These are phyloP conservation scores for Pseudogymnoascus sp. DNA, from an alignment of 2,329 filamentous ascomycete genomes.

Conservation along the genomic window DNA sequence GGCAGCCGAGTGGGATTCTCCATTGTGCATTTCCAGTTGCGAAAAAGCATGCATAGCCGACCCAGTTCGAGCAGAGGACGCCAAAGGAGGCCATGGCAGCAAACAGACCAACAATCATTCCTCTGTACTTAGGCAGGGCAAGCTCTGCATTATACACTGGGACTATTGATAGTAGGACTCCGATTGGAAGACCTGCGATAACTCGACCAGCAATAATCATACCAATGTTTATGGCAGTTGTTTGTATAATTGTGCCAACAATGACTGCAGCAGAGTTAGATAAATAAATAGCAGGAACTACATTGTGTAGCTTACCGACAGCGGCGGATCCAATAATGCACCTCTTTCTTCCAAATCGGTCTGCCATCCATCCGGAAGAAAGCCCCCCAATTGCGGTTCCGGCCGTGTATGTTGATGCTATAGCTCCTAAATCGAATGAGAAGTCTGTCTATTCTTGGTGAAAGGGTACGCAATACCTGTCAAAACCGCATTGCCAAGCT, in stretches of 20 bases:
- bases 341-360: not conserved
- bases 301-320: not conserved
- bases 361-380: not conserved
- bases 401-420: not conserved
- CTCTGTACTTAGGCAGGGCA: conserved; percentile 20
- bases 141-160: conserved; percentile 27
- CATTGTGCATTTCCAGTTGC: conserved; percentile 45
- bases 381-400: not conserved
- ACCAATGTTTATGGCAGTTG: conserved; percentile 20
- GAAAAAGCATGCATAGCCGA: conserved; percentile 46
- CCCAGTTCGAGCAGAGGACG: conserved; percentile 46
- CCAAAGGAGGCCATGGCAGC: conserved; percentile 47
- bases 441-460: not conserved
- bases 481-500: not conserved
- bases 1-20: conserved; percentile 46
- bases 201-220: conserved; percentile 40
- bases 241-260: conserved; percentile 24
- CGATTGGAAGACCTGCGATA: conserved; percentile 42
- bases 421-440: not conserved
- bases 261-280: conserved; percentile 9
- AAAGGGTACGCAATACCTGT: not conserved
- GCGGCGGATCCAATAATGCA: not conserved
- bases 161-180: conserved; percentile 18
- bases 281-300: not conserved
- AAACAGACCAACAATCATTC: conserved; percentile 22